A percentile compares a stretch with the other conserved stretches of the same genome.
Conservation (phyloP, 1,139 yeast species). For the Candida neerlandica region DNA sequence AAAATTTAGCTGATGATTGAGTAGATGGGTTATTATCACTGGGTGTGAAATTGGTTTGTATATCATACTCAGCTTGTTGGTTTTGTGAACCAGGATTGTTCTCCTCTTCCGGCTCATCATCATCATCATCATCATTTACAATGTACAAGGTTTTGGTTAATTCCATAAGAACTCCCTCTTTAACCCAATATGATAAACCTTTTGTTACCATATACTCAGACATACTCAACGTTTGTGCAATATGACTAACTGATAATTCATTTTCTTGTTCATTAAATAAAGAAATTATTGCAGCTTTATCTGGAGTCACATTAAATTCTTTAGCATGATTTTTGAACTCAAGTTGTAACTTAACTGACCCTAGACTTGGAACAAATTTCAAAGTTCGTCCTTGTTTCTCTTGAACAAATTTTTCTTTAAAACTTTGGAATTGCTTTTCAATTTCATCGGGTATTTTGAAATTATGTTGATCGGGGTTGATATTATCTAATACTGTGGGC, state of each 20-base stretch:
- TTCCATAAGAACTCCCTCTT: constrained; percentile 47
- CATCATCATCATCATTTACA: constrained; percentile 21
- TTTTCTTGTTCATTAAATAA: constrained; percentile 47
- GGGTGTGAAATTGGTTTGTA: constrained; percentile 1
- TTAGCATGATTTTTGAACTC: constrained; percentile 46
- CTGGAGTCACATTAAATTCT: constrained; percentile 60
- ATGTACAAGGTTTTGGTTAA: constrained; percentile 30
- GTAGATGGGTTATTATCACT: background rate
- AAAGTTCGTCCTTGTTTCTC: constrained; percentile 62
- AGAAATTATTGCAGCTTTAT: constrained; percentile 65
- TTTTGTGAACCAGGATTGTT: background rate
- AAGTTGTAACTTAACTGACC: constrained; percentile 62
- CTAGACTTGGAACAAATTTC: constrained; percentile 59
- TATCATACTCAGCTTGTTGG: background rate
- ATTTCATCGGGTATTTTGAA: constrained; percentile 52
- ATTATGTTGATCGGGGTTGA: constrained; percentile 32
- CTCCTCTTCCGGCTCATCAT: constrained; percentile 2
- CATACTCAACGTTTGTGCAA: constrained; percentile 36
- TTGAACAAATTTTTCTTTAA: constrained; percentile 40
- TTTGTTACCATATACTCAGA: constrained; percentile 38
- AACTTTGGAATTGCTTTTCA: constrained; percentile 40
- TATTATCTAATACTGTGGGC: constrained; percentile 45
- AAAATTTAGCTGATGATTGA: constrained; percentile 5
- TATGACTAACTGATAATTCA: constrained; percentile 27
- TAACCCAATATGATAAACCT: constrained; percentile 59